Conservation (phyloP, 192 early-diverging fungal species). For the Obelidium mucronatum region DNA sequence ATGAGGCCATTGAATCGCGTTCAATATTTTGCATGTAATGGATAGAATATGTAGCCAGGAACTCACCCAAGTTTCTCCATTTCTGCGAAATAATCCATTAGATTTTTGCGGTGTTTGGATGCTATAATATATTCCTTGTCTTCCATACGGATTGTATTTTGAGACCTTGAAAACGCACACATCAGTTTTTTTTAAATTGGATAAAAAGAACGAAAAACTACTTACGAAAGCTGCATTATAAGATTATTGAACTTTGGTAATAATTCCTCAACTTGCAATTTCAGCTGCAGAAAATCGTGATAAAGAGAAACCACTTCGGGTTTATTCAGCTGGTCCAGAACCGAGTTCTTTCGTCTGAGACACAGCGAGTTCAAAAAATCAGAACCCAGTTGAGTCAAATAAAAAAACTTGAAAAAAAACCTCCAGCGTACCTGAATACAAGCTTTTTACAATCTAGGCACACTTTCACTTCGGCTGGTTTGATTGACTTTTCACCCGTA, state of each 20-base stretch:
- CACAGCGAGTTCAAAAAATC: too few relatives aligned
- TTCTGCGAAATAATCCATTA: constrained; percentile 58
- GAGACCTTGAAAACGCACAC: constrained; percentile 1
- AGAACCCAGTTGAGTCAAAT: neutral
- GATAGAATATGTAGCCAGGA: neutral
- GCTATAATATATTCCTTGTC: constrained; percentile 55
- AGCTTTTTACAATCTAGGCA: constrained; percentile 49
- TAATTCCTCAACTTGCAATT: constrained; percentile 41
- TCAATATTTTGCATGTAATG: neutral
- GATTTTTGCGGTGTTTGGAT: constrained; percentile 44
- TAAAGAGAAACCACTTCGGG: constrained; percentile 25
- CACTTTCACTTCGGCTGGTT: constrained; percentile 32
- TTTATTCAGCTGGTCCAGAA: constrained; percentile 12
- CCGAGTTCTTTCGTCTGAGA: constrained; percentile 1
- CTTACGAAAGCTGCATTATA: constrained; percentile 47
- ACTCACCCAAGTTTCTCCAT: constrained; percentile 56
- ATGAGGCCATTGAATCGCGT: too few relatives aligned
- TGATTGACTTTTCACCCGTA: neutral
- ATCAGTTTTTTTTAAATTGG: neutral
- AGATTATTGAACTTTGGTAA: constrained; percentile 56
- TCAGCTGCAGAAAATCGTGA: constrained; percentile 14
- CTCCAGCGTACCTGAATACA: constrained; percentile 38
- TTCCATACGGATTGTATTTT: constrained; percentile 36
- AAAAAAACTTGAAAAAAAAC: neutral
- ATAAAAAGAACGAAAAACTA: neutral